Conservation (phyloP, 306 rosid genomes). For the Senna siamea region DNA sequence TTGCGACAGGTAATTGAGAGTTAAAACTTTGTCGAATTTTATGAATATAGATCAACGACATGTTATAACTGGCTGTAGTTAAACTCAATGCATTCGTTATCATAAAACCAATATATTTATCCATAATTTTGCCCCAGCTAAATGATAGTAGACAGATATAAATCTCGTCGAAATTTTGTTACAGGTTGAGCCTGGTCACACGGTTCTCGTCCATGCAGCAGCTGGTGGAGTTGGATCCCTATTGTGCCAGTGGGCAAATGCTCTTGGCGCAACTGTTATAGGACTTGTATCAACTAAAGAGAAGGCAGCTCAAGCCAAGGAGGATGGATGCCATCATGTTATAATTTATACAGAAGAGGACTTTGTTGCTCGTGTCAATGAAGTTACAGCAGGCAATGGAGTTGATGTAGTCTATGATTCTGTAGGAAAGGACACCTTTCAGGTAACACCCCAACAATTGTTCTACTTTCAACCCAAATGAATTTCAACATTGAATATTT, state of each 20-base stretch:
- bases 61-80: too few relatives aligned
- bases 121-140: neutral
- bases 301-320: constrained; percentile 91
- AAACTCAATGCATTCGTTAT: neutral
- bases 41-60: too few relatives aligned
- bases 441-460: constrained; percentile 58
- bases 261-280: constrained; percentile 90
- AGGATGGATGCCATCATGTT: constrained; percentile 89
- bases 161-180: neutral
- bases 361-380: constrained; percentile 77
- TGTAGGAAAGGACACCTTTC: constrained; percentile 89
- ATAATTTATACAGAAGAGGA: constrained; percentile 74
- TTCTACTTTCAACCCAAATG: constrained; percentile 15
- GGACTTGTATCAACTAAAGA: constrained; percentile 84
- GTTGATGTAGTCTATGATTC: constrained; percentile 94
- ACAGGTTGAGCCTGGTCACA: constrained; percentile 83
- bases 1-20: too few relatives aligned
- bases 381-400: constrained; percentile 81
- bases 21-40: too few relatives aligned
- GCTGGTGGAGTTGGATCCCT: constrained; percentile 98
- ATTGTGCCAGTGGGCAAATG: constrained; percentile 93
- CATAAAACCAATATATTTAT: neutral
- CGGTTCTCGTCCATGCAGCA: constrained; percentile 87
- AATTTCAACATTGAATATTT: too few relatives aligned
- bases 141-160: neutral